Percentiles rank a stretch among this genome's conserved stretches.
These are phyloP conservation scores for Claviceps lovelessii DNA, from an alignment of 2,329 filamentous ascomycete species.

Conservation along the genomic window DNA sequence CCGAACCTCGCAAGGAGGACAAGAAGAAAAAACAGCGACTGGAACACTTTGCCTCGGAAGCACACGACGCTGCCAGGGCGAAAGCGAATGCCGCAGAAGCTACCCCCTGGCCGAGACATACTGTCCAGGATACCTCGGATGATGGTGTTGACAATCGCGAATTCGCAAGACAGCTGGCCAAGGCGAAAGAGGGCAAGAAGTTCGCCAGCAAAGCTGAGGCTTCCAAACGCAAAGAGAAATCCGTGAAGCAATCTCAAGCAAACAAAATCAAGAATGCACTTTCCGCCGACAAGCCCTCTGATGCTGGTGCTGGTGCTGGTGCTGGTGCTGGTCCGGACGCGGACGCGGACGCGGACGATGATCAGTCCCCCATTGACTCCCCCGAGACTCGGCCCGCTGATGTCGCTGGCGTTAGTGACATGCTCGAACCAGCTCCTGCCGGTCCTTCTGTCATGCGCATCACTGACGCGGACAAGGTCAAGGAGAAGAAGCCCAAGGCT, in stretches of 20 bases:
- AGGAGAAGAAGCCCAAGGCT: slow-evolving; percentile 50
- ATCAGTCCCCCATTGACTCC: slow-evolving; percentile 56
- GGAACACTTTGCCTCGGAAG: slow-evolving; percentile 25
- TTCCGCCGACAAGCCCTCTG: slow-evolving; percentile 33
- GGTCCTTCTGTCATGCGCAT: slow-evolving; percentile 67
- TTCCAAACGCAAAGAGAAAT: slow-evolving; percentile 51
- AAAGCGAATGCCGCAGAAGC: slow-evolving; percentile 16
- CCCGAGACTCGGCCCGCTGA: slow-evolving; percentile 44
- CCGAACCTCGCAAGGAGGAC: slow-evolving; percentile 25
- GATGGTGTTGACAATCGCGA: slow-evolving; percentile 56
- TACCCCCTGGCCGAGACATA: slow-evolving; percentile 5
- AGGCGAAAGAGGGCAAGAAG: slow-evolving; percentile 55
- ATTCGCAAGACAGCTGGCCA: slow-evolving; percentile 61
- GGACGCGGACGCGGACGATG: slow-evolving; percentile 72
- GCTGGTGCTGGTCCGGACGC: too few relatives aligned
- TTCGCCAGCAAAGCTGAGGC: slow-evolving; percentile 38
- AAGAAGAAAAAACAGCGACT: slow-evolving; percentile 33
- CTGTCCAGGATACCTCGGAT: slow-evolving; percentile 30
- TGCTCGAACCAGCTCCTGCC: slow-evolving; percentile 61
- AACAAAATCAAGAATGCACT: slow-evolving; percentile 33
- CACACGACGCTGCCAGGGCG: slow-evolving; percentile 24
- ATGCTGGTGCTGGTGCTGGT: too few relatives aligned
- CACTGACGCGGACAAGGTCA: slow-evolving; percentile 49
- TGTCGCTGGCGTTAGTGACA: slow-evolving; percentile 67
- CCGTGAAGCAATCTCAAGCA: slow-evolving; percentile 54